A percentile compares a stretch with the other conserved stretches of the same genome.
Conservation (phyloP, 1,139 yeast species). For the Taphrina populina region DNA sequence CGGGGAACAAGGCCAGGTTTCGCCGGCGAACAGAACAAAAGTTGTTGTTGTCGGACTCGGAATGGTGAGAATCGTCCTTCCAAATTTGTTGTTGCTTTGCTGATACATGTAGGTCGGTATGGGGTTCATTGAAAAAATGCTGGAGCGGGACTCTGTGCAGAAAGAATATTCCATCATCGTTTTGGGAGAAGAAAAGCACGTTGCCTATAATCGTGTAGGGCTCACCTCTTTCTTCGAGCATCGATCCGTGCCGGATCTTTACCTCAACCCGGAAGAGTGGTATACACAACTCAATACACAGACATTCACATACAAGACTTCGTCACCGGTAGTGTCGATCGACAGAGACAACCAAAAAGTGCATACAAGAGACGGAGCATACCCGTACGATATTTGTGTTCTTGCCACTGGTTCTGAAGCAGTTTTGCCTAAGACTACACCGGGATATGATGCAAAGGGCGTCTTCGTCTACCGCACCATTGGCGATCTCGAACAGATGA, state of each 20-base stretch:
- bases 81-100: neutral
- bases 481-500: conserved; percentile 45
- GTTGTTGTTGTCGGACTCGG: conserved; percentile 46
- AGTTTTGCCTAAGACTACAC: conserved; percentile 41
- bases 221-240: conserved; percentile 44
- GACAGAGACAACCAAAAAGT: conserved; percentile 41
- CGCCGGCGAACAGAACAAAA: conserved; percentile 8
- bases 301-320: conserved; percentile 45
- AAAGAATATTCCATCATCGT: conserved; percentile 42
- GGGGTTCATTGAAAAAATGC: conserved; percentile 45
- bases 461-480: conserved; percentile 46
- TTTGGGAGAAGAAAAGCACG: conserved; percentile 45
- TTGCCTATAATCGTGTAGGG: conserved; percentile 47
- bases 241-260: conserved; percentile 42
- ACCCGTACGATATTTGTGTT: conserved; percentile 43
- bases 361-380: conserved; percentile 41
- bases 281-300: conserved; percentile 42
- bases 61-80: conserved; percentile 41
- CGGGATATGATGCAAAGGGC: conserved; percentile 43
- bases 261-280: conserved; percentile 44
- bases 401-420: conserved; percentile 46
- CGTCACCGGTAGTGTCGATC: conserved; percentile 42
- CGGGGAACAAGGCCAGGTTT: neutral
- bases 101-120: conserved; percentile 40
- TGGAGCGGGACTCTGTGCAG: conserved; percentile 42